Evolutionary conservation across 2,329 filamentous ascomycete genomes (phyloP).

Genomic region (Aspergillus niger): DNA sequence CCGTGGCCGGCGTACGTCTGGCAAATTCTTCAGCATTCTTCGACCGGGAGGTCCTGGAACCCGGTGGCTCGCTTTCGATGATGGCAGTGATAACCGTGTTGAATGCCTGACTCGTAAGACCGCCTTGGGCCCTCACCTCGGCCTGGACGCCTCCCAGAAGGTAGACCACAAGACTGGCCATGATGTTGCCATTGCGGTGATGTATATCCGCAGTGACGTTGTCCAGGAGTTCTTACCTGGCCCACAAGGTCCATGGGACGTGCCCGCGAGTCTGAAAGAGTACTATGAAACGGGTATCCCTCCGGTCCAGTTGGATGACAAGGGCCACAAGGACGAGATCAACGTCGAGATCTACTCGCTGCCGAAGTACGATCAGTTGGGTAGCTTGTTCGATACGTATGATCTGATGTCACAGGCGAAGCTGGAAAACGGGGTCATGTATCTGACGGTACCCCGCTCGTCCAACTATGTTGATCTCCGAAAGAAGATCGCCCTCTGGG

Average conservation of each 20-base stretch:
- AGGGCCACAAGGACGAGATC: conserved; percentile 27
- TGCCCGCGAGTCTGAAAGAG: conserved; percentile 43
- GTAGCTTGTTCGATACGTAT: conserved; percentile 47
- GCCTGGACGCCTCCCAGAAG: conserved; percentile 44
- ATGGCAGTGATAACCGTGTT: conserved; percentile 58
- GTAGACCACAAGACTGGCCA: conserved; percentile 46
- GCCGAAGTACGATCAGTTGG: conserved; percentile 34
- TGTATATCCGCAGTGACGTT: conserved; percentile 58
- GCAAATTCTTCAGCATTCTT: conserved; percentile 62
- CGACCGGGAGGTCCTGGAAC: conserved; percentile 58
- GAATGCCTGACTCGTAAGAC: conserved; percentile 59
- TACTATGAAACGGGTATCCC: conserved; percentile 41
- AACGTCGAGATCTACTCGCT: conserved; percentile 46
- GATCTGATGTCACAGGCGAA: conserved; percentile 46
- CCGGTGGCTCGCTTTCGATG: conserved; percentile 62
- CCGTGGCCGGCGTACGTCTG: conserved; percentile 59
- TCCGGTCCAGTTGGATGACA: conserved; percentile 16
- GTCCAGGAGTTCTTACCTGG: conserved; percentile 45
- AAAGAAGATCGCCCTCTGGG: conserved; percentile 37
- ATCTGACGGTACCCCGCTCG: conserved; percentile 37
- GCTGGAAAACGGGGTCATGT: conserved; percentile 35
- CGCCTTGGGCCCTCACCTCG: conserved; percentile 55
- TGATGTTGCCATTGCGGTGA: conserved; percentile 56
- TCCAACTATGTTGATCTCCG: conserved; percentile 41
- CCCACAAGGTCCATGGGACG: conserved; percentile 51